Percentiles rank a stretch among this genome's conserved stretches.
Conservation (phyloP, 352 stramenopile genomes). For the Pythium graminicola region DNA sequence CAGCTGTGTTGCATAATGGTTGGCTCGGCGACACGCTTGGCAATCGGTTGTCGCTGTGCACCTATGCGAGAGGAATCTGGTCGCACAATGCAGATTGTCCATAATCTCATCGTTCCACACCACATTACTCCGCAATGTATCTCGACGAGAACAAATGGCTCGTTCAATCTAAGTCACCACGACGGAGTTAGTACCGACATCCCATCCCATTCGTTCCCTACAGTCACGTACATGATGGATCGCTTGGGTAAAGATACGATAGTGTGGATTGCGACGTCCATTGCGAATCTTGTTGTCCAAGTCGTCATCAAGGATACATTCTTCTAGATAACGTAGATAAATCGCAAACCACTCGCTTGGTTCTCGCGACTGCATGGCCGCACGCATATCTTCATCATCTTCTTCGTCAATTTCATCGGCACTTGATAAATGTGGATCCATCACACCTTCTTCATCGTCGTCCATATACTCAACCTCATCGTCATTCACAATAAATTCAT, state of each 20-base stretch:
- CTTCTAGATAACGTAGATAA: conserved; percentile 77
- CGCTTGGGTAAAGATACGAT: conserved; percentile 50
- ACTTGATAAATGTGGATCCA: conserved; percentile 42
- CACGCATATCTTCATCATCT: conserved; percentile 38
- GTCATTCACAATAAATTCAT: conserved; percentile 75
- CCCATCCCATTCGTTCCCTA: background rate
- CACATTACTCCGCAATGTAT: conserved; percentile 57
- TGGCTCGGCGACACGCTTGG: conserved; percentile 63
- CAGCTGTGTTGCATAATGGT: conserved; percentile 54
- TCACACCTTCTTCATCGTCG: conserved; percentile 67
- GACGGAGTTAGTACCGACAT: background rate
- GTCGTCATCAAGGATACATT: conserved; percentile 51
- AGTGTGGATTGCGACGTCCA: conserved; percentile 26
- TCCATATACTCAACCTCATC: conserved; percentile 86
- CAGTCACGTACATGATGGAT: conserved; percentile 46
- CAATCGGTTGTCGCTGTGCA: conserved; percentile 41
- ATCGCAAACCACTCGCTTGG: conserved; percentile 77
- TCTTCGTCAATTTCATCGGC: conserved; percentile 31
- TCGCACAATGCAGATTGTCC: conserved; percentile 38
- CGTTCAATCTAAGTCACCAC: conserved; percentile 53
- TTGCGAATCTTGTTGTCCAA: conserved; percentile 55
- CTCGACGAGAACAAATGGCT: conserved; percentile 58
- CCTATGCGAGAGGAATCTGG: conserved; percentile 31
- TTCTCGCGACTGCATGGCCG: conserved; percentile 45
- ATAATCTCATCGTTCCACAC: conserved; percentile 69